Evolutionary conservation across 805 yeast genomes (phyloP).

Genomic region (Candida andamanensis): DNA sequence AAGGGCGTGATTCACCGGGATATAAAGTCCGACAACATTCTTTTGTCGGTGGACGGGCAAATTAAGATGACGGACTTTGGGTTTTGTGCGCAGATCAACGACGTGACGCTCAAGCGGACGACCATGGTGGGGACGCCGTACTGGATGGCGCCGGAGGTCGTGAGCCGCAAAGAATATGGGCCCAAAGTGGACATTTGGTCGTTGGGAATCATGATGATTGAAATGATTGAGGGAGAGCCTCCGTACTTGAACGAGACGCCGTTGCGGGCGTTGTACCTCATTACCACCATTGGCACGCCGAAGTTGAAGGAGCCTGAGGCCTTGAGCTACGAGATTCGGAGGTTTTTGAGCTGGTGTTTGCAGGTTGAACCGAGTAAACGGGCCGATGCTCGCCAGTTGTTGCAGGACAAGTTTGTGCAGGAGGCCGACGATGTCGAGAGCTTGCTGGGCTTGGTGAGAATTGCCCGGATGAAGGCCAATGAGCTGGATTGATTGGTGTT

Average conservation of each 20-base stretch:
- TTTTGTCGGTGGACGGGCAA: constrained; percentile 77
- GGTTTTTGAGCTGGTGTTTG: constrained; percentile 71
- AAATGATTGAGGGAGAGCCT: constrained; percentile 99
- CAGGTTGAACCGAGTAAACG: constrained; percentile 80
- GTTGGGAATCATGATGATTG: constrained; percentile 94
- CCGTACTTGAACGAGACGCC: constrained; percentile 97
- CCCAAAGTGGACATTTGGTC: constrained; percentile 98
- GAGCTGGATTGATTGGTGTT: too few species aligned
- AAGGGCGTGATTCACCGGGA: constrained; percentile 95
- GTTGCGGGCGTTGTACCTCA: constrained; percentile 83
- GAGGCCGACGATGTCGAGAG: constrained; percentile 58
- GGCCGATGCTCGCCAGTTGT: constrained; percentile 69
- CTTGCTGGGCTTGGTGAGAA: constrained; percentile 68
- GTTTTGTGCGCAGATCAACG: constrained; percentile 80
- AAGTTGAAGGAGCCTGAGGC: constrained; percentile 83
- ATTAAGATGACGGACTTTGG: constrained; percentile 95
- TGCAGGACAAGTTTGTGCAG: constrained; percentile 58
- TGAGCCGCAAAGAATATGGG: constrained; percentile 89
- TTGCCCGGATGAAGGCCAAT: constrained; percentile 57
- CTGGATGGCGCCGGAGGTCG: constrained; percentile 99
- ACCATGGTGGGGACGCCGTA: constrained; percentile 99
- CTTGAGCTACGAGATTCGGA: constrained; percentile 57
- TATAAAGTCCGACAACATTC: constrained; percentile 89
- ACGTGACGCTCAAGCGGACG: constrained; percentile 71
- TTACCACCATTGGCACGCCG: constrained; percentile 97